Base-by-base conservation (phyloP, 1,284 basidiomycete genomes). In the Sphagnurus paluster region DNA sequence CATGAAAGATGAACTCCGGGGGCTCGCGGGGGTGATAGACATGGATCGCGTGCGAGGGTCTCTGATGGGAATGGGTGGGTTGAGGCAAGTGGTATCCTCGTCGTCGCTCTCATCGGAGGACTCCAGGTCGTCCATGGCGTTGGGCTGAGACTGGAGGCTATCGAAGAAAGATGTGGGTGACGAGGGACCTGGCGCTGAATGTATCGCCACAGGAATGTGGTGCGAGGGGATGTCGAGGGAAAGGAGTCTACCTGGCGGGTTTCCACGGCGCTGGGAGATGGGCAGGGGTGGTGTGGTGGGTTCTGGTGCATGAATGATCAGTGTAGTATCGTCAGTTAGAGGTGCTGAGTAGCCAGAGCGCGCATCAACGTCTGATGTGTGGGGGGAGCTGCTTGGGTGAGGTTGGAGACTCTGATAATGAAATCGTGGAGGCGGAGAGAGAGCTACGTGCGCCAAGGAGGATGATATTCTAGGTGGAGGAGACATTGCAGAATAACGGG, bases 91-190 rank as follows among this genome's bases (percentile, higher is more conserved):
- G 24, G 56, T 56, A 24, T 55, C 64, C 24, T 74, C 73, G 33
- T 69, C 67, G 13, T 67, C 72, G 56, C 65, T 64, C 29, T 70
- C 69, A 30, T 79, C 78, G 21, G 76, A 76, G 4, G 75, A 76
- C 48, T 85, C 82, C 39, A 85, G 65, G 52, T 83, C 84, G 56
- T 86, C 82, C 76, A 87, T 79, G 16, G 78, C 80, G 58, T 82
- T 81, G n/a, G 77, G 76, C 39, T 84, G 80, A 25, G 72, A 68
- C 56, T 87, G 82, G 42, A 89, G 79, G 49, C 68, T 76, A 63
- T 89, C 86, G 62, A 89, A 89, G 70, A 89, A 89, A 34, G 78
- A 79, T 21, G 80, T 76, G 0, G 83, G 77, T 8, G 83, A 79
- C 8, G 79, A 72, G 21, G 79, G 77, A n/a, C 77, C 75, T 50